Percentiles rank a stretch among this genome's conserved stretches.
These are phyloP conservation scores for Rhododendron williamsianum DNA, from an alignment of 148 eudicot genomes.

Conservation along the genomic window DNA sequence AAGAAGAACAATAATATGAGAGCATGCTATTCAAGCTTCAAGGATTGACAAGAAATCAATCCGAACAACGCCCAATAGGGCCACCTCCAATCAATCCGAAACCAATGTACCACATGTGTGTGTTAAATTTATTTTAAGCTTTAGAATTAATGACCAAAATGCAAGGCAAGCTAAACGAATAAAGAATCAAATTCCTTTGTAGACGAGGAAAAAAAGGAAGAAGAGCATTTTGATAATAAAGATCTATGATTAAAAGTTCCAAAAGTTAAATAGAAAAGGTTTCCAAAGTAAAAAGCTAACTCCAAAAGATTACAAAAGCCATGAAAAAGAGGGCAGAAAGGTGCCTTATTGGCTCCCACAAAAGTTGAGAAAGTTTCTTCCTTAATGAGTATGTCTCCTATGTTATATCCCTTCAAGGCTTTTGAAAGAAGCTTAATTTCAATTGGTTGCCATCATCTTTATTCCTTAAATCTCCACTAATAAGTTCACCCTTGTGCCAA, in stretches of 20 bases:
- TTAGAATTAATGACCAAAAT: neutral
- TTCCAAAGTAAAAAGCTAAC: conserved; percentile 12
- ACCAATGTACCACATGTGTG: neutral
- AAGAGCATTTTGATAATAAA: neutral
- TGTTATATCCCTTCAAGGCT: conserved; percentile 4
- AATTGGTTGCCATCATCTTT: neutral
- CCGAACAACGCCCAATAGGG: too few species aligned
- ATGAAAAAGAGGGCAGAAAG: neutral
- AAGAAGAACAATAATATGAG: too few species aligned
- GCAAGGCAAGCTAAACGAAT: neutral
- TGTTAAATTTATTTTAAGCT: too few species aligned
- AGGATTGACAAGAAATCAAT: too few species aligned
- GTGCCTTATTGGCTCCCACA: neutral
- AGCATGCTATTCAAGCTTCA: too few species aligned
- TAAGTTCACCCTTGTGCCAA: neutral
- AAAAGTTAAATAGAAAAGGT: conserved; percentile 20
- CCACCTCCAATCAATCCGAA: neutral
- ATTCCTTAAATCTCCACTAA: neutral
- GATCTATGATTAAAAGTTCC: conserved; percentile 8
- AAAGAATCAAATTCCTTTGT: neutral
- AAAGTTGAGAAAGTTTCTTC: conserved; percentile 3
- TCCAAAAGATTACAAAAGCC: neutral
- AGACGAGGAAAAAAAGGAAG: neutral
- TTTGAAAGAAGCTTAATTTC: neutral
- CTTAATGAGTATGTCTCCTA: conserved; percentile 19